Evolutionary conservation across 768 basidiomycete species (phyloP).

Genomic region (Russula ochroleuca): DNA sequence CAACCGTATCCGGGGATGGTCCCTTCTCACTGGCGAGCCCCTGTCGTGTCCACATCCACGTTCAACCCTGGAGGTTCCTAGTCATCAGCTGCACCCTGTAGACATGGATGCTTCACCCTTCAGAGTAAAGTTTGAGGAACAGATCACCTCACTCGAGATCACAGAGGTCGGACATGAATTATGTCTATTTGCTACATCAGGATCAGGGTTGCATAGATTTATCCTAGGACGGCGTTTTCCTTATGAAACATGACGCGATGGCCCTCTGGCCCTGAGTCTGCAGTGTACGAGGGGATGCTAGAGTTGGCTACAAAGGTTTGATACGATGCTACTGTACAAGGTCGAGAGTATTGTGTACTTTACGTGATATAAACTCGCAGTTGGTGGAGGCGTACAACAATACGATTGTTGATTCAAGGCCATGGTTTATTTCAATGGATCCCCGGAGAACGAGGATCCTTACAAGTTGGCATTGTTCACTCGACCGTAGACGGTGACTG

Average conservation of each 20-base stretch:
- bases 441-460: not conserved
- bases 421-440: not conserved
- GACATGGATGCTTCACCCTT: slow-evolving; percentile 10
- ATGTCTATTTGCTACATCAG: slow-evolving; percentile 27
- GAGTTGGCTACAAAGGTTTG: not conserved
- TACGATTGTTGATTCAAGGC: not conserved
- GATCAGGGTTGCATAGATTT: slow-evolving; percentile 20
- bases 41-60: slow-evolving; percentile 32
- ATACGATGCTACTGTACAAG: not conserved
- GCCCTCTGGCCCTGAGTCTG: too few species aligned
- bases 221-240: slow-evolving; percentile 14
- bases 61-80: slow-evolving; percentile 14
- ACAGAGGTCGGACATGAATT: slow-evolving; percentile 14
- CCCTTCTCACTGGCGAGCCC: slow-evolving; percentile 50
- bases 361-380: not conserved
- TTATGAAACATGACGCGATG: not conserved
- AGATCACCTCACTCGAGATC: slow-evolving; percentile 24
- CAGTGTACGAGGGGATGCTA: too few species aligned
- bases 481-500: not conserved
- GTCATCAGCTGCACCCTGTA: not conserved
- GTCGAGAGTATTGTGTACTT: slow-evolving; percentile 4
- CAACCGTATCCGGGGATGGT: slow-evolving; percentile 62
- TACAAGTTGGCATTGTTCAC: not conserved
- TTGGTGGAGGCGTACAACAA: not conserved
- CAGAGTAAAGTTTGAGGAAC: slow-evolving; percentile 13